These are phyloP conservation scores for Nigrospora oryzae DNA, from an alignment of 2,329 filamentous ascomycete genomes.

Conservation along the genomic window DNA sequence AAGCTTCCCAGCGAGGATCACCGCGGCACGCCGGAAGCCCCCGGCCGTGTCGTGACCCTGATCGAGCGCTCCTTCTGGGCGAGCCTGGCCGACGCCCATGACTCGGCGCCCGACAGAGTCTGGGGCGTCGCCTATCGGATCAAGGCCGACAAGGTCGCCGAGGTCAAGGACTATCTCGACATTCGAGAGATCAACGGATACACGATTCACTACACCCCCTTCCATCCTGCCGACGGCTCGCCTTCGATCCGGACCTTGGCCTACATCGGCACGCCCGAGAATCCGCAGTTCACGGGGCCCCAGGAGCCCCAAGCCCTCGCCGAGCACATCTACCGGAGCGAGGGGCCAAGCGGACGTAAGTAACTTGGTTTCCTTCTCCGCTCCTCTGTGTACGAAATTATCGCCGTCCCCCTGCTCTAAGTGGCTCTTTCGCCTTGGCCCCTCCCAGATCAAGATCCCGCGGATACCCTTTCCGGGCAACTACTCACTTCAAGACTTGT, in stretches of 20 bases:
- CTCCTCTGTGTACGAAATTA: no score
- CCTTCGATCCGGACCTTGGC: constrained; percentile 53
- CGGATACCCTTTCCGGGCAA: no score
- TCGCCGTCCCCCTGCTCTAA: no score
- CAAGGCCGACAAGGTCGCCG: constrained; percentile 57
- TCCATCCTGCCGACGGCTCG: constrained; percentile 47
- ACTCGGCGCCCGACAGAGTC: constrained; percentile 55
- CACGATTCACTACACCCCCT: constrained; percentile 82
- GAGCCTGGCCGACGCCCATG: constrained; percentile 60
- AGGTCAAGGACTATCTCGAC: constrained; percentile 85
- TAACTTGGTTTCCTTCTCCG: no score
- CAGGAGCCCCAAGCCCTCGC: constrained; percentile 74
- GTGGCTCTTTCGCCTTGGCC: no score
- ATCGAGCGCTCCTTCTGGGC: constrained; percentile 82
- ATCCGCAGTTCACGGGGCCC: constrained; percentile 82
- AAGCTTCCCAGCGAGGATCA: constrained; percentile 68
- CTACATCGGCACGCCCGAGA: constrained; percentile 90
- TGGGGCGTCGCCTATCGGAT: constrained; percentile 95
- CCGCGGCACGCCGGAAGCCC: constrained; percentile 78
- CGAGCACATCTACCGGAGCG: constrained; percentile 67
- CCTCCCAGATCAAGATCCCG: no score
- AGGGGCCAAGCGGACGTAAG: constrained; percentile 66
- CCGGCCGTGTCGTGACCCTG: constrained; percentile 87
- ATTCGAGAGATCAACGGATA: constrained; percentile 98
- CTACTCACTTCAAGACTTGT: no score